A percentile compares a stretch with the other conserved stretches of the same genome.
These are phyloP conservation scores for Sclerotinia borealis DNA, from an alignment of 2,329 filamentous ascomycete genomes.

Conservation along the genomic window DNA sequence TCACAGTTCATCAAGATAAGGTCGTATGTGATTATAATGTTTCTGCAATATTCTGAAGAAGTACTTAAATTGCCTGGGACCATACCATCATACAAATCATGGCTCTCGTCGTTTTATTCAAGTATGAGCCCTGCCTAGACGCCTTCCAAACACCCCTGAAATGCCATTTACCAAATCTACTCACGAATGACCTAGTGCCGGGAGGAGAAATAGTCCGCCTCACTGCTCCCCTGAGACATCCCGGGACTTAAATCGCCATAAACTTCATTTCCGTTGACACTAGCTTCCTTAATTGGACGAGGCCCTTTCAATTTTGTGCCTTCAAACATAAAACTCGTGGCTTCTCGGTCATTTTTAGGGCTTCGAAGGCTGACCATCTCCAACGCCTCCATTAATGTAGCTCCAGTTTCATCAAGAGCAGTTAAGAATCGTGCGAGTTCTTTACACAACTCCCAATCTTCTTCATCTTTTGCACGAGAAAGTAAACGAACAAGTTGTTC, in stretches of 20 bases:
- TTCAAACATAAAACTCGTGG: slow-evolving; percentile 36
- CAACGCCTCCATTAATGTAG: slow-evolving; percentile 68
- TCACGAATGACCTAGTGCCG: neutral
- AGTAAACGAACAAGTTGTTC: slow-evolving; percentile 78
- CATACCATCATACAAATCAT: neutral
- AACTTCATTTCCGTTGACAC: slow-evolving; percentile 32
- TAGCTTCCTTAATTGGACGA: slow-evolving; percentile 14
- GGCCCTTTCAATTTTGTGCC: slow-evolving; percentile 32
- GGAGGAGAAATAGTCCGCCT: slow-evolving; percentile 18
- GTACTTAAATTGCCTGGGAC: neutral
- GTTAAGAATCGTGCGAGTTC: slow-evolving; percentile 93
- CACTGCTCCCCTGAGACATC: slow-evolving; percentile 23
- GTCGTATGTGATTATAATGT: neutral
- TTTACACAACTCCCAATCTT: slow-evolving; percentile 93
- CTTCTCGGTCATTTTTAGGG: slow-evolving; percentile 31
- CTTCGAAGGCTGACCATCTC: slow-evolving; percentile 49
- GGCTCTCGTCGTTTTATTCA: slow-evolving; percentile 9
- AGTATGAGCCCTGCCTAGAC: neutral
- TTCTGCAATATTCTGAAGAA: slow-evolving; percentile 12
- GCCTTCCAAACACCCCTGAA: neutral
- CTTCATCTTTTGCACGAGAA: slow-evolving; percentile 71
- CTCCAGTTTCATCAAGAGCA: slow-evolving; percentile 81
- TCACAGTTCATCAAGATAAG: neutral
- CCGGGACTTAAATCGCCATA: slow-evolving; percentile 21
- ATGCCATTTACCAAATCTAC: neutral